Evolutionary conservation across 768 basidiomycete species (phyloP), one percentile per base, ranked within the genome.

Genomic region (Lepiota venenata): DNA sequence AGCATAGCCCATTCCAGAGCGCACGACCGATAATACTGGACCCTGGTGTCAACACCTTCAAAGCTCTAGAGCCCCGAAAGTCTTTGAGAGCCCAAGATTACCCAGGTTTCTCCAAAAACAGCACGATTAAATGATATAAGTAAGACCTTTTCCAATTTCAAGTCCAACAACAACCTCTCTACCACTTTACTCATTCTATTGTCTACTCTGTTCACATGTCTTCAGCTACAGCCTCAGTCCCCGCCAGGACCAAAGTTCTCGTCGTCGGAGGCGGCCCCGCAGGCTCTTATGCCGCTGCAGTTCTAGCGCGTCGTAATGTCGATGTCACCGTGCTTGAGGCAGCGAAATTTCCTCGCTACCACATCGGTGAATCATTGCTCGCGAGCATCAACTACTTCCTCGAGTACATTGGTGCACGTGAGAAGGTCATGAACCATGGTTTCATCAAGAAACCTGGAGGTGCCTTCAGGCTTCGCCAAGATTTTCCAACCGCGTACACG

Each of bases 211-310:
- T 32, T 2, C 6, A 7, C 6, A 32, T 32, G 32, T 32, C 32
- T 32, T 32, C 8, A 9, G 10, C 32, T 32, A 9, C 32, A 32
- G 10, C 32, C 10, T 9, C 32, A 32, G 32, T 32, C 32, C 32
- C 32, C 3, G 10, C 32, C 32, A 32, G 21, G 9, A 63, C 56
- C n/a, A 48, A 60, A 7, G 66, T 74, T 42, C 61, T 73, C 11
- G 62, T 74, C 43, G 65, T 74, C 12, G 73, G 73, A 6, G 78
- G 74, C 12, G 78, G 78, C 8, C 78, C 78, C 29, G 71, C 70
- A 8, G 77, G 78, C 1, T 68, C 68, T 10, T 79, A 76, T 58
- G 71, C 76, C 14, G 77, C 78, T 3, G 61, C 73, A 4, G 71
- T 66, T 18, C 64, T 80, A 15, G 74, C 72, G 14, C 66, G 75